Base-by-base conservation (phyloP, 2,329 filamentous ascomycete genomes). In the Diaporthe sp. region DNA sequence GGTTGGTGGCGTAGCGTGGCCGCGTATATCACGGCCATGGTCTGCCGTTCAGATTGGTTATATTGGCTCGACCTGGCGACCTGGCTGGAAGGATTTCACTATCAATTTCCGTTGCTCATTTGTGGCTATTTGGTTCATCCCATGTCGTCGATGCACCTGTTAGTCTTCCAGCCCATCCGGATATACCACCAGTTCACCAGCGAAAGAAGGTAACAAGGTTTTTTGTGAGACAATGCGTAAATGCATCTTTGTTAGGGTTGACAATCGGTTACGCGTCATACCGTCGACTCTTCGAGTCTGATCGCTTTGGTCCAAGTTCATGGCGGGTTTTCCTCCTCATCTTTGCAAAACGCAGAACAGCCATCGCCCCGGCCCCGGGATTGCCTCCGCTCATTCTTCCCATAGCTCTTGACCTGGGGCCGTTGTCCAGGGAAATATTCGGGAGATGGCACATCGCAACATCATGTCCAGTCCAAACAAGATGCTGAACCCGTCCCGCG, bases 101-200 rank as follows among this genome's bases (percentile, higher is more conserved):
- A 25, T 50, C 6, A 35, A 37, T 50, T 35, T 37, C 30, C 3
- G 4, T 19, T 35, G 13, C 5, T 27, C 22, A 15, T 15, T 66
- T 37, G 13, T 19, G 22, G 22, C 13, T 27, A n/a, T 51, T 51
- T 47, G 30, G 17, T 51, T 66, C 63, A n/a, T 66, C 63, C 44
- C 63, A 51, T 51, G n/a, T 66, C 30, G 63, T 22, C 30, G 63
- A 51, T 66, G 63, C 63, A 12, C 8, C 63, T 19, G 22, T 51
- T 27, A 51, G 27, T 66, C 61, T 51, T 37, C 63, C 63, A 66
- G 44, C 63, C 53, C n/a, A 39, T 68, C 63, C 63, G 63, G 63
- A 12, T 22, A 37, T 17, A 5, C 44, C 44, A 66, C 44, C 63
- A 37, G 7, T 27, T 27, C n/a, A 53, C 32, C 32, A 39, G 12